Base-by-base conservation (phyloP, 1,284 basidiomycete genomes). In the Leccinum subrobustum region DNA sequence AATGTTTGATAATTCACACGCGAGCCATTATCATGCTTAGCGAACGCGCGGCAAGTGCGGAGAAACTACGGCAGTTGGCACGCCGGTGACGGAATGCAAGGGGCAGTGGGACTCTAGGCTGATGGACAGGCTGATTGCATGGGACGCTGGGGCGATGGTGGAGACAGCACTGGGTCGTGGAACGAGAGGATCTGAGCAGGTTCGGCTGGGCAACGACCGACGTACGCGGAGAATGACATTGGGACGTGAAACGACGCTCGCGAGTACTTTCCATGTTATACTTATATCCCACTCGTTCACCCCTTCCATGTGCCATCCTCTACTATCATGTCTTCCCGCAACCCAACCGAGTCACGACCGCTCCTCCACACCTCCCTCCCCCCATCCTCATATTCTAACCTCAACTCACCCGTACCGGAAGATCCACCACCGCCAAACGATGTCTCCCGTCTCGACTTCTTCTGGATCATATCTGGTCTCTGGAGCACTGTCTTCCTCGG, bases 401-500 rank as follows among this genome's bases (percentile, higher is more conserved):
- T 6, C 48, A 3, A 8, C 54, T 33, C 58, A 83, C 86, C 47
- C 77, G 72, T 52, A 60, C 67, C 29, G 83, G 47, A 48, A 3
- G 56, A 61, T 6, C 6, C 48, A 2, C 52, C 56, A 0, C 63
- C 59, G 0, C 53, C 76, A 58, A 81, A 81, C 4, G 14, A 48
- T 25, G 7, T 48, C 47, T 25, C 47, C 73, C 77, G 81, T 52
- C 60, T 67, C 23, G 83, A 89, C 64, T 79, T 85, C 62, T 74
- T 77, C 60, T 91, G 88, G 88, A 84, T 92, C 56, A 79, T 92
- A 55, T 80, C 83, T 39, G 90, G 86, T 14, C 76, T 92, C 56
- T 92, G 89, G 89, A 88, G 85, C 67, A 88, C 86, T 48, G 88
- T 92, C 25, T 87, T 95, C 70, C 79, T 95, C 48, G 89, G 88